Conservation (phyloP, 257 asterid genomes). For the Primulina huaijiensis region DNA sequence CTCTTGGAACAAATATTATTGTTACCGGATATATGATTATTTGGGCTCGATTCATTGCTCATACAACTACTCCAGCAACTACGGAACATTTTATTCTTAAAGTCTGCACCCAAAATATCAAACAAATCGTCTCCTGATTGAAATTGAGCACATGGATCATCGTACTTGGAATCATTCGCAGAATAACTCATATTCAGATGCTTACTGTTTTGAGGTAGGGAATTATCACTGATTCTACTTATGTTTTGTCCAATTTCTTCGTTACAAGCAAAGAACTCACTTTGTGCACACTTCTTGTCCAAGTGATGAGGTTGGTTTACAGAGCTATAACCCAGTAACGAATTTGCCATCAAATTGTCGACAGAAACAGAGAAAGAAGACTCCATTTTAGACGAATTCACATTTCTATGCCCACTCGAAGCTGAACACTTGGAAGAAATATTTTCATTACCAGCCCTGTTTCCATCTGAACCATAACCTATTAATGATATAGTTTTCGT, state of each 20-base stretch:
- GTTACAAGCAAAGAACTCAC: background rate
- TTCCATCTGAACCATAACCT: background rate
- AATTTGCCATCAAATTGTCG: background rate
- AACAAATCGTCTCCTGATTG: slow-evolving; percentile 57
- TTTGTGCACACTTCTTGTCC: background rate
- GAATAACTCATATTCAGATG: slow-evolving; percentile 10
- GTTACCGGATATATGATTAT: slow-evolving; percentile 25
- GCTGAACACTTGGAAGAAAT: background rate
- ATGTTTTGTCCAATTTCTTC: background rate
- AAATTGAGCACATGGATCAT: slow-evolving; percentile 32
- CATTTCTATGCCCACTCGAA: background rate
- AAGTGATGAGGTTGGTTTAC: background rate
- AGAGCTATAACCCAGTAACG: background rate
- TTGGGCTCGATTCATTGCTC: slow-evolving; percentile 25
- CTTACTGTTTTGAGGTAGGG: background rate
- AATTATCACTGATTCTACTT: background rate
- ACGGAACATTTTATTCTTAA: slow-evolving; percentile 35
- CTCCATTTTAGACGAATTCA: background rate
- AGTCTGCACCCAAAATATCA: slow-evolving; percentile 59
- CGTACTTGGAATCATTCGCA: slow-evolving; percentile 23
- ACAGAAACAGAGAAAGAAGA: background rate
- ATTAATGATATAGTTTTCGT: background rate
- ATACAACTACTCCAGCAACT: slow-evolving; percentile 33
- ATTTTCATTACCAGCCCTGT: background rate
- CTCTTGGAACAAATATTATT: slow-evolving; percentile 25